A percentile compares a stretch with the other conserved stretches of the same genome.
Evolutionary conservation across 495 filamentous ascomycete species (phyloP).

Genomic region (Hypomontagnella submonticulosa): DNA sequence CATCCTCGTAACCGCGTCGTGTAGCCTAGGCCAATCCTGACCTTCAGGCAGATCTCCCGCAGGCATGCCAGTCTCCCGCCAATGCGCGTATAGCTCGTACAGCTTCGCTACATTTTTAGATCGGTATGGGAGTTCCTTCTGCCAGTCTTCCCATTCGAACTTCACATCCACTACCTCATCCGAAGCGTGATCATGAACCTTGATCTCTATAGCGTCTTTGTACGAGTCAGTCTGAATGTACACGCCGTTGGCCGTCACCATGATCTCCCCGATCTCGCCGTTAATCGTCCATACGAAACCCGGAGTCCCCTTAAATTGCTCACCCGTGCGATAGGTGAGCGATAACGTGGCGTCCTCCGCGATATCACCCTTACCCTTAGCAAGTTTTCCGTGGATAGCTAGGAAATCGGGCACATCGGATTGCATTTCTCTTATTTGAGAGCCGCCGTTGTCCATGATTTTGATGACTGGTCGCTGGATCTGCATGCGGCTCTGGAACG

Average conservation of each 20-base stretch:
- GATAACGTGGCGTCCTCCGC: slow-evolving; percentile 53
- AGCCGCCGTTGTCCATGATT: slow-evolving; percentile 45
- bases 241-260: slow-evolving; percentile 51
- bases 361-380: slow-evolving; percentile 33
- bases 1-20: slow-evolving; percentile 41
- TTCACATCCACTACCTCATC: slow-evolving; percentile 56
- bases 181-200: slow-evolving; percentile 56
- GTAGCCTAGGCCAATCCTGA: slow-evolving; percentile 39
- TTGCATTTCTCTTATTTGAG: slow-evolving; percentile 40
- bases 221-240: slow-evolving; percentile 53
- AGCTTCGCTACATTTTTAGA: slow-evolving; percentile 59
- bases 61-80: slow-evolving; percentile 32
- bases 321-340: slow-evolving; percentile 60
- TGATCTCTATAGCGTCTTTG: slow-evolving; percentile 50
- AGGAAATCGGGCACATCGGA: slow-evolving; percentile 61
- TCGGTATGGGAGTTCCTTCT: slow-evolving; percentile 48
- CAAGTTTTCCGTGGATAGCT: slow-evolving; percentile 57
- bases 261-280: slow-evolving; percentile 66
- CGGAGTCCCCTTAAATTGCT: slow-evolving; percentile 59
- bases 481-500: slow-evolving; percentile 55
- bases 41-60: slow-evolving; percentile 32
- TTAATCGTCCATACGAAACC: slow-evolving; percentile 65
- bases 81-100: slow-evolving; percentile 61
- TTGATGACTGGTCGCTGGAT: slow-evolving; percentile 56
- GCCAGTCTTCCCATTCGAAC: slow-evolving; percentile 57